Evolutionary conservation across 108 stramenopile species (phyloP).

Genomic region (Discostella stelligeroides): DNA sequence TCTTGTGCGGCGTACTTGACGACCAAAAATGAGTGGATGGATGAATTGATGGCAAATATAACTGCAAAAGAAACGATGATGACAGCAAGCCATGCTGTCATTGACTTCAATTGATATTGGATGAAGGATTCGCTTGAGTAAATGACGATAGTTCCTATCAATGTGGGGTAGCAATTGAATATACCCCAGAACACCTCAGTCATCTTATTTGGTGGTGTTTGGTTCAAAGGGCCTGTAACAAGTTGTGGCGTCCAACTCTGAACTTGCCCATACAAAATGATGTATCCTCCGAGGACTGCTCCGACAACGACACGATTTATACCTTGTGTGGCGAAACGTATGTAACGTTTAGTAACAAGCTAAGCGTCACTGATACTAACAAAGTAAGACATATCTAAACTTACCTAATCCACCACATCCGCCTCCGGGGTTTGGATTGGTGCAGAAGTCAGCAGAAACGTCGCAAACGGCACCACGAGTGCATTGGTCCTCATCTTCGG

Average conservation of each 20-base stretch:
- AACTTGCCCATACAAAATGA: slow-evolving; percentile 94
- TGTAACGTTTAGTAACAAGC: no score
- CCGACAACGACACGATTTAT: slow-evolving; percentile 82
- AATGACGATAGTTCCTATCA: slow-evolving; percentile 63
- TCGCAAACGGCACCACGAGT: slow-evolving; percentile 67
- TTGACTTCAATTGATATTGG: slow-evolving; percentile 56
- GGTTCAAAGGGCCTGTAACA: slow-evolving; percentile 81
- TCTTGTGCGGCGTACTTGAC: slow-evolving; percentile 92
- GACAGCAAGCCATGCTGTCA: slow-evolving; percentile 71
- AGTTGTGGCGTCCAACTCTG: slow-evolving; percentile 93
- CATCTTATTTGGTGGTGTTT: slow-evolving; percentile 85
- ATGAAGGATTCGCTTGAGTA: slow-evolving; percentile 54
- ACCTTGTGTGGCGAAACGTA: slow-evolving; percentile 47
- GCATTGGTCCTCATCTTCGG: slow-evolving; percentile 52
- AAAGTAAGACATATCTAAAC: background rate
- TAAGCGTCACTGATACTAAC: no score
- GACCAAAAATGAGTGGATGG: slow-evolving; percentile 92
- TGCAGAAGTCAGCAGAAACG: slow-evolving; percentile 49
- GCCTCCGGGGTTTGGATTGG: slow-evolving; percentile 72
- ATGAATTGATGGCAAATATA: slow-evolving; percentile 93
- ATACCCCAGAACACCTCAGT: slow-evolving; percentile 88
- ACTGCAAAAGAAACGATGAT: slow-evolving; percentile 83
- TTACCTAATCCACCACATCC: slow-evolving; percentile 73
- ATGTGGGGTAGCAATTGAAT: slow-evolving; percentile 79
- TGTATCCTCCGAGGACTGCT: slow-evolving; percentile 92